Base-by-base conservation (phyloP, 1,284 basidiomycete genomes). In the Cronartium quercuum region DNA sequence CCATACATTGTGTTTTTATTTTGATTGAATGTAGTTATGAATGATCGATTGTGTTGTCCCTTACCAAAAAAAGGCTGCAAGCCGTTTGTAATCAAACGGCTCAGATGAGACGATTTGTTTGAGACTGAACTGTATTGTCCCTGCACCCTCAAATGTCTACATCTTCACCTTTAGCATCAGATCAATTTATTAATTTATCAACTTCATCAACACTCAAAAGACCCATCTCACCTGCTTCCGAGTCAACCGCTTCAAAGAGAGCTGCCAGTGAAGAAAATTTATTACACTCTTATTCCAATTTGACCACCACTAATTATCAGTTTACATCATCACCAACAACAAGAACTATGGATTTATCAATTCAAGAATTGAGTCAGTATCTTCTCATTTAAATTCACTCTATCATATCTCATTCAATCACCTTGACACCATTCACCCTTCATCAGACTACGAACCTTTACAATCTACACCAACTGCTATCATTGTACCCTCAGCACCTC, bases 181-280 rank as follows among this genome's bases (percentile, higher is more conserved):
- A n/a, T n/a, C n/a, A n/a, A n/a, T n/a, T n/a, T n/a, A n/a, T n/a
- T n/a, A n/a, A n/a, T n/a, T n/a, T n/a, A n/a, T n/a, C n/a, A n/a
- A n/a, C n/a, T n/a, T n/a, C n/a, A n/a, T n/a, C 47, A 4, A 51
- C n/a, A 2, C 51, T 55, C 51, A 55, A 55, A 55, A 55, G 51
- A 55, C 51, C 51, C 12, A 55, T 55, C 51, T 55, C 51, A 55
- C 51, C 51, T 55, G 51, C n/a, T 29, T 55, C 29, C 29, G n/a
- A 21, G 12, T 55, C 51, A 55, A 21, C 51, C 10, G 7, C 51
- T 21, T 21, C n/a, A n/a, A 55, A 55, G 51, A 55, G 51, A 55
- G 51, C 51, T 21, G 51, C 51, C n/a, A 55, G 51, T 55, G 51
- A 55, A 55, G 51, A 55, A 55, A 55, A 55, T 29, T 55, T 55